phyloP scores from a whole-genome alignment of 2,329 filamentous ascomycete genomes.

The Xylaria sp. region DNA sequence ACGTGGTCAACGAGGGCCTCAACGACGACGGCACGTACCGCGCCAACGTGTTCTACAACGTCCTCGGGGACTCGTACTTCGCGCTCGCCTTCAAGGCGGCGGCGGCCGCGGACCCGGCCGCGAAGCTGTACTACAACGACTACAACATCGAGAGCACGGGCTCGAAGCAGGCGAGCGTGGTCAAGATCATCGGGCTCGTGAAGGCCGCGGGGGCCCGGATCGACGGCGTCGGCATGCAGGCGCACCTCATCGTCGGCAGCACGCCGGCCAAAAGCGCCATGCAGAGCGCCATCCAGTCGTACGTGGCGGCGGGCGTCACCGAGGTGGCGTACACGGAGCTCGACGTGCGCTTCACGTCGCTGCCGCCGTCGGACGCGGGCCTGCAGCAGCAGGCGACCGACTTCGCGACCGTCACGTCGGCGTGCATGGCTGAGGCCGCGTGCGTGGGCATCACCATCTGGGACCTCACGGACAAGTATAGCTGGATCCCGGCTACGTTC shows the following conservation, averaged over 20 bases:
- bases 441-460: constrained; percentile 59
- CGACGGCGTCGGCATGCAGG: constrained; percentile 72
- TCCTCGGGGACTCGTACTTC: constrained; percentile 68
- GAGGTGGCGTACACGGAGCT: constrained; percentile 72
- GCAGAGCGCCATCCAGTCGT: constrained; percentile 60
- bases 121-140: constrained; percentile 68
- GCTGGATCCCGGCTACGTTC: constrained; percentile 55
- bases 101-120: constrained; percentile 62
- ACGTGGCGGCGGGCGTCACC: constrained; percentile 59
- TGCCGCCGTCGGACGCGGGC: constrained; percentile 58
- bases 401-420: constrained; percentile 54
- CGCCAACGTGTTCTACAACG: constrained; percentile 63
- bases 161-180: constrained; percentile 58
- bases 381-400: constrained; percentile 60
- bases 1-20: constrained; percentile 73
- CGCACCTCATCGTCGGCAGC: constrained; percentile 68
- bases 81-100: constrained; percentile 68
- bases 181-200: constrained; percentile 59
- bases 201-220: constrained; percentile 64
- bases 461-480: constrained; percentile 57
- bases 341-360: constrained; percentile 63
- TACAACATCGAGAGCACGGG: constrained; percentile 69
- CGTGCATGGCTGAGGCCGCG: constrained; percentile 51
- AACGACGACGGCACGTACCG: constrained; percentile 67
- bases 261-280: constrained; percentile 60